phyloP scores from a whole-genome alignment of 1,139 yeast genomes.

The Arxiozyma bovina region DNA sequence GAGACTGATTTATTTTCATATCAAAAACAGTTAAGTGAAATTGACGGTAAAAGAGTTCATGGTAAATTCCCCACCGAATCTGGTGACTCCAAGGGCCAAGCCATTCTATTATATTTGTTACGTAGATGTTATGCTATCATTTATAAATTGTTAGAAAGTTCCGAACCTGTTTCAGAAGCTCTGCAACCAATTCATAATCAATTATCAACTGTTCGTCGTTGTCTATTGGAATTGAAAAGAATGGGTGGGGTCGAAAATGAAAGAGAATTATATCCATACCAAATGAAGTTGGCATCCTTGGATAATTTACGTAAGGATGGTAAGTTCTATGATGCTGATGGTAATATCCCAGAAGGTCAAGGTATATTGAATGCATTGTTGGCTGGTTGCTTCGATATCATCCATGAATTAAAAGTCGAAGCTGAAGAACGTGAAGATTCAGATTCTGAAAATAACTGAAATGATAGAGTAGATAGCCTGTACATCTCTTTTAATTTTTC shows the following conservation, averaged over 20 bases:
- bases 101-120: constrained; percentile 65
- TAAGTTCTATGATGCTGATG: constrained; percentile 70
- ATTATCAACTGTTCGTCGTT: constrained; percentile 78
- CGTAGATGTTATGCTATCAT: constrained; percentile 86
- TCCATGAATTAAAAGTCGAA: constrained; percentile 83
- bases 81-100: constrained; percentile 42
- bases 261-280: constrained; percentile 89
- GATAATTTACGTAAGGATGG: constrained; percentile 86
- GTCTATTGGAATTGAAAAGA: constrained; percentile 78
- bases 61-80: constrained; percentile 42
- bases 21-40: constrained; percentile 60
- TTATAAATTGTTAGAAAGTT: constrained; percentile 78
- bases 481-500: no score
- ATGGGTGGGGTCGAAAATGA: constrained; percentile 84
- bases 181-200: constrained; percentile 90
- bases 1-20: constrained; percentile 85
- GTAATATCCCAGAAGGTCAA: constrained; percentile 92
- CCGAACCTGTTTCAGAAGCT: constrained; percentile 92
- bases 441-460: constrained; percentile 19
- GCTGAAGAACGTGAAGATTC: constrained; percentile 52
- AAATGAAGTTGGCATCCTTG: constrained; percentile 81
- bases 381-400: constrained; percentile 89
- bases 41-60: constrained; percentile 59
- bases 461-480: neutral
- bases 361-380: constrained; percentile 83